Evolutionary conservation across 2,329 filamentous ascomycete species (phyloP).

Genomic region (Colletotrichum lupini): DNA sequence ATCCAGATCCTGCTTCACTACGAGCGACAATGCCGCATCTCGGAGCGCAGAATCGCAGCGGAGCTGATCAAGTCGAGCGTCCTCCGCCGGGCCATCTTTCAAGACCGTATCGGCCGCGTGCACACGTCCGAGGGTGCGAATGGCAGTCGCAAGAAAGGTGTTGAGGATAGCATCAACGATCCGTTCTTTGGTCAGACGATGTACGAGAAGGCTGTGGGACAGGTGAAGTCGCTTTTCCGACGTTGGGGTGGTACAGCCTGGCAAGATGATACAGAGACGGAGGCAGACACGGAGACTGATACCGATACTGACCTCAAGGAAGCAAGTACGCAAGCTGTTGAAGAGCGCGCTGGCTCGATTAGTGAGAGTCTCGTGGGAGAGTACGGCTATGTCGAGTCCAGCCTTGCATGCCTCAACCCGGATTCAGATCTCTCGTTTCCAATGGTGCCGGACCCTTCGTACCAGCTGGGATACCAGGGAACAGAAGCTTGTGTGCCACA

Average conservation of each 20-base stretch:
- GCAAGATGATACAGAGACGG: not conserved
- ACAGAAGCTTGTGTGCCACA: too few species aligned
- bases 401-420: too few species aligned
- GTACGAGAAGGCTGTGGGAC: not conserved
- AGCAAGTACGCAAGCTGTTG: not conserved
- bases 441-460: not conserved
- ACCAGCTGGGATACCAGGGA: not conserved
- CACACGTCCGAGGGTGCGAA: not conserved
- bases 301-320: not conserved
- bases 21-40: conserved; percentile 20
- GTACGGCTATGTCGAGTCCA: too few species aligned
- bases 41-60: conserved; percentile 12
- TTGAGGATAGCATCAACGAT: not conserved
- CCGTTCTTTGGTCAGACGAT: conserved; percentile 1
- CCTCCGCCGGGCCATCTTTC: conserved; percentile 16
- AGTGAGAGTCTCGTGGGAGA: not conserved
- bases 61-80: conserved; percentile 23
- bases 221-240: not conserved
- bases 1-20: conserved; percentile 10
- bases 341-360: not conserved
- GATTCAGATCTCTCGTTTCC: too few species aligned
- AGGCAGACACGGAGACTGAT: not conserved
- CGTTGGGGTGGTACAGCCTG: not conserved
- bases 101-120: conserved; percentile 10
- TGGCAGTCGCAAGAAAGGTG: not conserved